These are phyloP conservation scores for Akanthomyces dipterigenus DNA, from an alignment of 2,329 filamentous ascomycete species.

Conservation along the genomic window DNA sequence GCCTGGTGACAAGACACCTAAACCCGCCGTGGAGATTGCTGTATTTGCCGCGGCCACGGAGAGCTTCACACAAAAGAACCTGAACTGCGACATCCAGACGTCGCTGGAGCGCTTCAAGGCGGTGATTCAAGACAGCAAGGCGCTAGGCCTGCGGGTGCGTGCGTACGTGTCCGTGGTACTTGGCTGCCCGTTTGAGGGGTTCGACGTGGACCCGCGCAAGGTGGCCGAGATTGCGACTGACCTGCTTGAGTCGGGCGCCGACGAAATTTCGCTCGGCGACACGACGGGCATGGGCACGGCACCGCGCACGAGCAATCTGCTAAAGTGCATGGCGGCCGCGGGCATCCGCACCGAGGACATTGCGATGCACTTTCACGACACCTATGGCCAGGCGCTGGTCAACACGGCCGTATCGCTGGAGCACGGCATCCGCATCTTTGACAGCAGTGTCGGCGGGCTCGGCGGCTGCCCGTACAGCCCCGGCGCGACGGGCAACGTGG, in stretches of 20 bases:
- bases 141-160: conserved; percentile 58
- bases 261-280: conserved; percentile 85
- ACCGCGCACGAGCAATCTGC: conserved; percentile 57
- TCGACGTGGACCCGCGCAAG: conserved; percentile 54
- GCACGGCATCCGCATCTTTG: conserved; percentile 71
- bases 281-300: conserved; percentile 87
- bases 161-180: conserved; percentile 78
- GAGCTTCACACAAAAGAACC: conserved; percentile 71
- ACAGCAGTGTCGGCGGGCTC: conserved; percentile 71
- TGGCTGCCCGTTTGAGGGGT: conserved; percentile 69
- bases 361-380: conserved; percentile 84
- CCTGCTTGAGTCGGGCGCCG: conserved; percentile 78
- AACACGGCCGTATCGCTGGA: conserved; percentile 73
- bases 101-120: conserved; percentile 64
- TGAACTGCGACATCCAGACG: conserved; percentile 71
- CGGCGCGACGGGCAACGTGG: conserved; percentile 79
- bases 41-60: conserved; percentile 81
- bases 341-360: conserved; percentile 64
- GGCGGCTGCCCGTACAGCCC: conserved; percentile 82
- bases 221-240: conserved; percentile 61
- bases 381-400: conserved; percentile 77
- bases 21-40: conserved; percentile 60
- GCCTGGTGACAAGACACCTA: conserved; percentile 32
- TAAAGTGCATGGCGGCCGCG: conserved; percentile 58
- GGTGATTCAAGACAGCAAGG: conserved; percentile 63